Evolutionary conservation across 192 early-diverging fungal genomes (phyloP).

Genomic region (Backusella tarrabulga): DNA sequence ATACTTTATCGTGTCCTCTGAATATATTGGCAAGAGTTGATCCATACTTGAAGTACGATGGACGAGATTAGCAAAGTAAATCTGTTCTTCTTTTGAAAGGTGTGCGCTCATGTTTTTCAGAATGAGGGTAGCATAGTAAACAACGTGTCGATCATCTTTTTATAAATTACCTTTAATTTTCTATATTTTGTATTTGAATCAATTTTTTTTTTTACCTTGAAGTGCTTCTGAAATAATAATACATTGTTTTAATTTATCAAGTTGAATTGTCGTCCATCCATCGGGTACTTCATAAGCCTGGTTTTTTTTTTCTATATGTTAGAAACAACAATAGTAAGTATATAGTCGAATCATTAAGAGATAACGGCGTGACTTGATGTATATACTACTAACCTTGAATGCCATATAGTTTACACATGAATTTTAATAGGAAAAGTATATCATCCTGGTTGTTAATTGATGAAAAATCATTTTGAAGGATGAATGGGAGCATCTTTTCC

Average conservation of each 20-base stretch:
- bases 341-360: background rate
- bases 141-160: constrained; percentile 53
- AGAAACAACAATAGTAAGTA: background rate
- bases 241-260: constrained; percentile 71
- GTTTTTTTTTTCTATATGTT: background rate
- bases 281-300: constrained; percentile 19
- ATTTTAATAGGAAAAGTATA: constrained; percentile 55
- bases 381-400: constrained; percentile 38
- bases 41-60: constrained; percentile 43
- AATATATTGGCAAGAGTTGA: constrained; percentile 36
- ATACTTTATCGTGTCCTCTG: constrained; percentile 36
- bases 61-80: constrained; percentile 45
- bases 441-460: constrained; percentile 35
- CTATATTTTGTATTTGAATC: background rate
- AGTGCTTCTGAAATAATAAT: constrained; percentile 62
- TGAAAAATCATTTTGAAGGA: background rate
- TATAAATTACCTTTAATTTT: background rate
- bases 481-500: constrained; percentile 6
- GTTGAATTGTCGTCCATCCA: constrained; percentile 78
- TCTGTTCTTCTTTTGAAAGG: constrained; percentile 61
- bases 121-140: constrained; percentile 58
- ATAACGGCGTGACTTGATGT: background rate
- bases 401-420: constrained; percentile 62
- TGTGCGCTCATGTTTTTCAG: constrained; percentile 57
- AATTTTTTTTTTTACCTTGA: constrained; percentile 47